Evolutionary conservation across 2,329 filamentous ascomycete genomes (phyloP), one percentile per base, ranked within the genome.

Genomic region (Fusarium musae): DNA sequence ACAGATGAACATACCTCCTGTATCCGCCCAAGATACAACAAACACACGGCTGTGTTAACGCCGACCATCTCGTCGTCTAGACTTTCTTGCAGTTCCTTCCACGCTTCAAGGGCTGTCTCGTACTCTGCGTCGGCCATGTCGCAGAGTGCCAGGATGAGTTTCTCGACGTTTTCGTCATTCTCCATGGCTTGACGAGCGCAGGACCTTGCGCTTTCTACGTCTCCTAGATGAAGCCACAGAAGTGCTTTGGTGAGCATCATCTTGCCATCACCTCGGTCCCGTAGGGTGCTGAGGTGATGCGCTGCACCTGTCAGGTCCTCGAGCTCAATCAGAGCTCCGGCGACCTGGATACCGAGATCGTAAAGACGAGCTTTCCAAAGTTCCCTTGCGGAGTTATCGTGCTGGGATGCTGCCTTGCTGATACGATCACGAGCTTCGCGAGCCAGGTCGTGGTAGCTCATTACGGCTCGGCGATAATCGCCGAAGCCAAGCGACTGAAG

Each of bases 391-490:
- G 90, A 86, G 57, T 87, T 85, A 15, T 88, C 86, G 43, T 85
- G 84, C 37, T 74, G 77, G 16, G 75, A 78, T 9, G 77, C 79
- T 1, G 89, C 86, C 37, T 83, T 85, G 23, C 84, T 82, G 9
- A 93, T 84, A 63, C 88, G 87, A 5, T 85, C 84, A 23, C 95
- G 87, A 5, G 93, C 94, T 81, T 97, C 94, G 13, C 93, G 84
- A 0, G 92, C 95, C 5, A 98, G 87, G 71, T 97, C 95, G 79
- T 97, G 97, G 80, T 97, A 94, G 49, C 93, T 93, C 87, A 96
- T 96, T 64, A 99, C 92, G 7, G 93, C 93, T 69, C 95, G 88
- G 9, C 96, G 88, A 56, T 92, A 90, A 82, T 99, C 96, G 8
- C 92, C 92, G 72, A 96, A 97, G 2, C 94, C 94, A 50, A 97